A percentile compares a stretch with the other conserved stretches of the same genome.
Conservation (phyloP, 805 yeast genomes). For the Suhomyces emberorum region DNA sequence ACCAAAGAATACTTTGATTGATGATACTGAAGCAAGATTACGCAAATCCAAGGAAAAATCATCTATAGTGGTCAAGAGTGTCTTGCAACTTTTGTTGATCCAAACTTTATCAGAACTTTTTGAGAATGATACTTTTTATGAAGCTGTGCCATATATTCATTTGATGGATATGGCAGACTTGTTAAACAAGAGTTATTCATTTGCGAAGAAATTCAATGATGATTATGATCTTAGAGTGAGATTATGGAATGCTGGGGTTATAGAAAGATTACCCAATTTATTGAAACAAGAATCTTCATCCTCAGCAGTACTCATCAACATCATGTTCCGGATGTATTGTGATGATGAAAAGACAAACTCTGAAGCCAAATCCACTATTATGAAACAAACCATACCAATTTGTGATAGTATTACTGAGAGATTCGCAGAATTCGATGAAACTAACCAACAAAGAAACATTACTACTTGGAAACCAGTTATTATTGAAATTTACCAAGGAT, state of each 20-base stretch:
- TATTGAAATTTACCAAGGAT: slow-evolving; percentile 81
- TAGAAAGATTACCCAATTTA: slow-evolving; percentile 87
- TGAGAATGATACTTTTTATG: slow-evolving; percentile 66
- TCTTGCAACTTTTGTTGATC: slow-evolving; percentile 82
- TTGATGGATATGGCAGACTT: slow-evolving; percentile 58
- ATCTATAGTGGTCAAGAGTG: slow-evolving; percentile 86
- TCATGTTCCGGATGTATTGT: slow-evolving; percentile 76
- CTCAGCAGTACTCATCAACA: slow-evolving; percentile 79
- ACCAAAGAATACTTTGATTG: slow-evolving; percentile 10
- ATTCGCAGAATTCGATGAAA: slow-evolving; percentile 69
- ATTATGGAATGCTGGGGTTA: slow-evolving; percentile 87
- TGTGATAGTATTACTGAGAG: slow-evolving; percentile 69
- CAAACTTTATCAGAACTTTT: slow-evolving; percentile 80
- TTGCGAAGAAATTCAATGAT: slow-evolving; percentile 84
- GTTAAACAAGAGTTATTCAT: slow-evolving; percentile 67
- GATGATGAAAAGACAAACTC: slow-evolving; percentile 52
- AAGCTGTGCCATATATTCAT: slow-evolving; percentile 61
- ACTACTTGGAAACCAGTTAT: slow-evolving; percentile 91
- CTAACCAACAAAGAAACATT: slow-evolving; percentile 75
- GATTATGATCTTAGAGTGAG: slow-evolving; percentile 85
- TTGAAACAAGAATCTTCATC: slow-evolving; percentile 89
- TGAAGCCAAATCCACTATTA: slow-evolving; percentile 46
- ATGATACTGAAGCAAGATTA: slow-evolving; percentile 34
- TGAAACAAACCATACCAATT: slow-evolving; percentile 58
- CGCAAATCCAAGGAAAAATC: slow-evolving; percentile 57